These are phyloP conservation scores for Polyporus arcularius DNA, from an alignment of 768 basidiomycete genomes.

Conservation along the genomic window DNA sequence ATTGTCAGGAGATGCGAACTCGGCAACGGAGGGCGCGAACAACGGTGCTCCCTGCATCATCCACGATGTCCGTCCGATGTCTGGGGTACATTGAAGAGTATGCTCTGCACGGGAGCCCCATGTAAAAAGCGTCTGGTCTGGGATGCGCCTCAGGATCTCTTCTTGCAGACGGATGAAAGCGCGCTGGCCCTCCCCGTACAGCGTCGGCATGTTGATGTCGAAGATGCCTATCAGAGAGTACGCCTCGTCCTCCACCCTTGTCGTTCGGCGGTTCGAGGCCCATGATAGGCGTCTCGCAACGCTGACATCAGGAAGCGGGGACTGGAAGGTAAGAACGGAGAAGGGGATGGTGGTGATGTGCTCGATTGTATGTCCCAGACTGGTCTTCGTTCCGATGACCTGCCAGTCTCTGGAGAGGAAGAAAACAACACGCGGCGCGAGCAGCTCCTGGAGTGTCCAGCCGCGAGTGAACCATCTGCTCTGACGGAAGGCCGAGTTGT, in stretches of 20 bases:
- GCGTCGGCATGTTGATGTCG: neutral
- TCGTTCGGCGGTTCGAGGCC: constrained; percentile 1
- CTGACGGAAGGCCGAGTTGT: neutral
- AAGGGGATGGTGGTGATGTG: neutral
- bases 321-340: neutral
- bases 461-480: constrained; percentile 4
- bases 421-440: neutral
- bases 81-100: too few relatives aligned
- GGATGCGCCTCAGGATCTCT: constrained; percentile 1
- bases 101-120: neutral
- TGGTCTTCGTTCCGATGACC: neutral
- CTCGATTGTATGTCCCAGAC: neutral
- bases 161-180: constrained; percentile 8
- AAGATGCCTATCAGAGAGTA: constrained; percentile 13
- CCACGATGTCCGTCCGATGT: too few relatives aligned
- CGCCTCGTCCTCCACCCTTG: constrained; percentile 7
- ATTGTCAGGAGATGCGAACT: too few relatives aligned
- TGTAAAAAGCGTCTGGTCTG: neutral
- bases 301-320: neutral
- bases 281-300: constrained; percentile 1
- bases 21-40: too few relatives aligned
- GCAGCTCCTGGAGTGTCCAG: constrained; percentile 7
- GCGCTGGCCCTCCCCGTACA: constrained; percentile 1
- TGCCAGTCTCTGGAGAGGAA: constrained; percentile 1
- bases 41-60: too few relatives aligned